Conservation (phyloP, 2,329 filamentous ascomycete genomes). For the Fusarium papillatum region DNA sequence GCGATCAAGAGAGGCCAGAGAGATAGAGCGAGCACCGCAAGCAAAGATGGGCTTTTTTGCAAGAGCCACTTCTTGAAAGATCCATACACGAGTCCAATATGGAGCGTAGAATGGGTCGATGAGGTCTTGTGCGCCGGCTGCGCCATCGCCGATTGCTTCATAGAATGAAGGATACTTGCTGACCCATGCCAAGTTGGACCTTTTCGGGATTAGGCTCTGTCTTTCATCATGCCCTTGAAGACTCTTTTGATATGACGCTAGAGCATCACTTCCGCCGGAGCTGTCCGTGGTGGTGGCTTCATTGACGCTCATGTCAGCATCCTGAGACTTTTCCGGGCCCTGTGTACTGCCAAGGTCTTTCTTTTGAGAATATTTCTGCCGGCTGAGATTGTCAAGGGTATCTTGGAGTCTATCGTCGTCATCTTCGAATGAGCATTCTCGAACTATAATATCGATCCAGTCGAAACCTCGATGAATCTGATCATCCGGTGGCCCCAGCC, state of each 20-base stretch:
- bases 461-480: not conserved
- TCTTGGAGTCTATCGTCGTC: not conserved
- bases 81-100: slow-evolving; percentile 20
- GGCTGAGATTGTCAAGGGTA: not conserved
- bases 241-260: slow-evolving; percentile 7
- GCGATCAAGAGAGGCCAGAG: not conserved
- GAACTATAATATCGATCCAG: not conserved
- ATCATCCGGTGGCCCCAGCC: not conserved
- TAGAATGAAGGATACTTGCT: not conserved
- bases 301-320: not conserved
- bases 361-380: not conserved
- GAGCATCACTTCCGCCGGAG: not conserved
- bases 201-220: not conserved
- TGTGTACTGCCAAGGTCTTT: not conserved
- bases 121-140: not conserved
- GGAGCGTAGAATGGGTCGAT: not conserved
- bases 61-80: slow-evolving; percentile 19
- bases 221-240: not conserved
- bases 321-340: not conserved
- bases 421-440: not conserved
- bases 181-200: not conserved
- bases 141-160: not conserved
- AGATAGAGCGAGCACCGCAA: slow-evolving; percentile 3
- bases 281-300: not conserved
- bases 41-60: slow-evolving; percentile 5